Evolutionary conservation across 2,329 filamentous ascomycete species (phyloP).

Genomic region (Monilinia fructicola): DNA sequence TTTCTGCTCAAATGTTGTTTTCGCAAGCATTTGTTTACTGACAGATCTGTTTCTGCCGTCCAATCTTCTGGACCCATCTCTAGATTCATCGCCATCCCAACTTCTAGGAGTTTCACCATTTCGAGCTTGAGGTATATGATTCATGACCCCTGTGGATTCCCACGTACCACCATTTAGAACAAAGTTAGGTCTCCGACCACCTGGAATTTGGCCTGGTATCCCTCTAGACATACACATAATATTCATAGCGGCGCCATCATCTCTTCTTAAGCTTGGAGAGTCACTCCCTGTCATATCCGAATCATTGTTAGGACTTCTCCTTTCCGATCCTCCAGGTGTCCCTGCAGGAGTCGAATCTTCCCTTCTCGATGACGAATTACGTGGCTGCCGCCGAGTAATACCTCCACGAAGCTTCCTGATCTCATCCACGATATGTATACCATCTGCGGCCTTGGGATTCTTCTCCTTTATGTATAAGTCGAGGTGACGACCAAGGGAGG

Average conservation of each 20-base stretch:
- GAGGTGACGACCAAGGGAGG: conserved; percentile 86
- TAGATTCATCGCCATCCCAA: conserved; percentile 41
- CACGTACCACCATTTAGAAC: conserved; percentile 56
- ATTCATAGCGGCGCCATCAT: conserved; percentile 41
- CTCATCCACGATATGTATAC: conserved; percentile 84
- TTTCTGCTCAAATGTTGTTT: conserved; percentile 59
- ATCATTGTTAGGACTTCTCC: conserved; percentile 40
- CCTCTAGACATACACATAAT: conserved; percentile 28
- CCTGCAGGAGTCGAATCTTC: conserved; percentile 60
- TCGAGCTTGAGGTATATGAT: conserved; percentile 60
- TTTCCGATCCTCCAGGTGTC: conserved; percentile 48
- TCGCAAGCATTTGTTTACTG: conserved; percentile 52
- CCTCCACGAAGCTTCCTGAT: conserved; percentile 79
- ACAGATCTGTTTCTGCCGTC: conserved; percentile 43
- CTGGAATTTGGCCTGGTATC: conserved; percentile 34
- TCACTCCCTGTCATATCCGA: conserved; percentile 40
- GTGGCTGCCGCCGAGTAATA: conserved; percentile 83
- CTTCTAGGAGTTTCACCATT: conserved; percentile 47
- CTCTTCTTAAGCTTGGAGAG: conserved; percentile 42
- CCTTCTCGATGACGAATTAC: conserved; percentile 55
- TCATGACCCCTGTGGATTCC: conserved; percentile 77
- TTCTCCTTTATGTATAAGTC: conserved; percentile 93
- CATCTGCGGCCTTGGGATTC: conserved; percentile 84
- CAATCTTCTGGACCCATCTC: conserved; percentile 38
- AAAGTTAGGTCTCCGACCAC: conserved; percentile 34